Conservation (phyloP, 2,329 filamentous ascomycete genomes). For the Metarhizium brunneum region DNA sequence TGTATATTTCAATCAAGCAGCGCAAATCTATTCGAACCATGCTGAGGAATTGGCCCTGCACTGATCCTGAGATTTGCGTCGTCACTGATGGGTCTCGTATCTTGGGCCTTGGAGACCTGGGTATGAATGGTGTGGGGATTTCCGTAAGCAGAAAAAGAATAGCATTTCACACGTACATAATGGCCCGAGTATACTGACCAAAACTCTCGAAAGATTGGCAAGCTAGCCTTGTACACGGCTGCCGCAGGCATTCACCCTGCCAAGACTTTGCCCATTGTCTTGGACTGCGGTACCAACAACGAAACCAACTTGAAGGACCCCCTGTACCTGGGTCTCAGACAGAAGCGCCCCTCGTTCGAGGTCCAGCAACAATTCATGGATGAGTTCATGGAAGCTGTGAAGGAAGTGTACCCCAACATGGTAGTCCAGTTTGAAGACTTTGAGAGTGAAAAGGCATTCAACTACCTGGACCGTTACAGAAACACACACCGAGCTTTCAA, state of each 20-base stretch:
- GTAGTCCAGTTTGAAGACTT: conserved; percentile 95
- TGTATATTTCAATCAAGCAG: conserved; percentile 95
- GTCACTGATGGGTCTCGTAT: conserved; percentile 93
- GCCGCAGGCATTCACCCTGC: conserved; percentile 89
- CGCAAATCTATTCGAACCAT: conserved; percentile 82
- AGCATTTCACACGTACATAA: not conserved
- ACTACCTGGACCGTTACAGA: conserved; percentile 82
- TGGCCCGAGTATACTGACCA: not conserved
- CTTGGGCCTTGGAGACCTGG: conserved; percentile 86
- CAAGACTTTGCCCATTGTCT: conserved; percentile 66
- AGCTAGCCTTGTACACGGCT: conserved; percentile 88
- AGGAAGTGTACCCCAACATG: conserved; percentile 60
- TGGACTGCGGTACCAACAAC: conserved; percentile 59
- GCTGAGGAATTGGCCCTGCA: conserved; percentile 85
- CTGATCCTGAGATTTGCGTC: conserved; percentile 87
- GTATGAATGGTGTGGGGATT: conserved; percentile 96
- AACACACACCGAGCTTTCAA: conserved; percentile 93
- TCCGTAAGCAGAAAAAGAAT: conserved; percentile 47
- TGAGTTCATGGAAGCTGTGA: conserved; percentile 89
- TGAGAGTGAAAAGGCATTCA: conserved; percentile 86
- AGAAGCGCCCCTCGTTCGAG: conserved; percentile 66
- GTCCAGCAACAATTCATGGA: conserved; percentile 90
- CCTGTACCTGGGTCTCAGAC: conserved; percentile 82
- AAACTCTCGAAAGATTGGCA: conserved; percentile 56
- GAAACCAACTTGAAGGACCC: conserved; percentile 57